Evolutionary conservation across 2,329 filamentous ascomycete genomes (phyloP).

Genomic region (Rutstroemia sp.): DNA sequence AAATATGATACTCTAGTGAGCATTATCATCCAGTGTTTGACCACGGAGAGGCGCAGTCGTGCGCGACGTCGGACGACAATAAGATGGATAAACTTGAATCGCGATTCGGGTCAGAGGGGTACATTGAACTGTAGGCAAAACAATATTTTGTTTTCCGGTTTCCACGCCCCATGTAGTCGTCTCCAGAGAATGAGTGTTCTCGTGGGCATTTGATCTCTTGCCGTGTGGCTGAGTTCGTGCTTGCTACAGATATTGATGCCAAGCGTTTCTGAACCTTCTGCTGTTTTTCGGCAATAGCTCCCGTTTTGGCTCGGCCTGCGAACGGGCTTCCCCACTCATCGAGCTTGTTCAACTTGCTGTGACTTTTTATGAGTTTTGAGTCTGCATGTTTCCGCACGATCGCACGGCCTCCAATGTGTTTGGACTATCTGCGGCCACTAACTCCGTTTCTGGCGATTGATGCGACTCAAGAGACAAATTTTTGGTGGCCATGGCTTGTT

Average conservation of each 20-base stretch:
- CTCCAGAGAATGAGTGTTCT: neutral
- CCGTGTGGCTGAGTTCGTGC: neutral
- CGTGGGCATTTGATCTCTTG: neutral
- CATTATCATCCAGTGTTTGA: neutral
- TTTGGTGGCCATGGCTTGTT: neutral
- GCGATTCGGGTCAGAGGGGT: neutral
- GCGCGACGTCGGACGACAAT: neutral
- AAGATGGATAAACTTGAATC: neutral
- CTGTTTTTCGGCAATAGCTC: neutral
- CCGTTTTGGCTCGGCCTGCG: neutral
- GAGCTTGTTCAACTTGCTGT: neutral
- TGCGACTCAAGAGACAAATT: neutral
- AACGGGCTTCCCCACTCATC: neutral
- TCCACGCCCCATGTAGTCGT: neutral
- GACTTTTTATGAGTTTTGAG: neutral
- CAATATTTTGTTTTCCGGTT: neutral
- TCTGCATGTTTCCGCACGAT: neutral
- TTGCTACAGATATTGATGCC: neutral
- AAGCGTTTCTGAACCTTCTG: conserved; percentile 1
- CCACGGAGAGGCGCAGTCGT: neutral
- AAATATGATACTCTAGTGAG: neutral
- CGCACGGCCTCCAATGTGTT: neutral
- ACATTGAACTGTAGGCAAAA: neutral
- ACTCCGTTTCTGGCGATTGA: neutral
- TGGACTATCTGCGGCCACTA: neutral